phyloP scores from a whole-genome alignment of 768 basidiomycete species.

The Trametes elegans region DNA sequence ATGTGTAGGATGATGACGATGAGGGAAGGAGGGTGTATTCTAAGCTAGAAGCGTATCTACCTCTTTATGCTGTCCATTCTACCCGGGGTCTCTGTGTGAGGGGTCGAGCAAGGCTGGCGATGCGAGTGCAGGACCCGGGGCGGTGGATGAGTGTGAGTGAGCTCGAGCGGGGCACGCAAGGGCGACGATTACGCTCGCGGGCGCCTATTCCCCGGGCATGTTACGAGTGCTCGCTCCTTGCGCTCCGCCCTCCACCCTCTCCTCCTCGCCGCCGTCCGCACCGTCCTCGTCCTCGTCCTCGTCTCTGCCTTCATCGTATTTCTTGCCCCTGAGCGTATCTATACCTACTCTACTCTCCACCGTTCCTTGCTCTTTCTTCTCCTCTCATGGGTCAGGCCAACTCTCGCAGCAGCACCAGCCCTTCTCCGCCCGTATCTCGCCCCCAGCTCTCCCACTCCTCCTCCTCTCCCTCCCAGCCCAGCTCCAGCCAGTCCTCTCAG shows the following conservation, averaged over 20 bases:
- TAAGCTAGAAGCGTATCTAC: too few relatives aligned
- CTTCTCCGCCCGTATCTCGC: conserved; percentile 14
- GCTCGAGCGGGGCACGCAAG: neutral
- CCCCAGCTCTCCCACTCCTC: conserved; percentile 4
- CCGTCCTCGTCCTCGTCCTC: conserved; percentile 1
- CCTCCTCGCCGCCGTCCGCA: neutral
- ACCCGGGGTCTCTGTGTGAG: too few relatives aligned
- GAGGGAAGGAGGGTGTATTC: neutral
- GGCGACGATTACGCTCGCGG: neutral
- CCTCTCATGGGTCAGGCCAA: conserved; percentile 27
- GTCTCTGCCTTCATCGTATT: neutral
- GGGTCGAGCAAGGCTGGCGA: too few relatives aligned
- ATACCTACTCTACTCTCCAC: neutral
- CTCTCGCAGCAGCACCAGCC: conserved; percentile 20
- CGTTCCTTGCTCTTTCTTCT: conserved; percentile 12
- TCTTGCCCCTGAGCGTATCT: neutral
- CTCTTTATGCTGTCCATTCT: too few relatives aligned
- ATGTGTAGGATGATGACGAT: neutral
- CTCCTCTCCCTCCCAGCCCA: neutral
- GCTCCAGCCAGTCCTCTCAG: neutral
- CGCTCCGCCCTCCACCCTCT: neutral
- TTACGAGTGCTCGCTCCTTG: too few relatives aligned
- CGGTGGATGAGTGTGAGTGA: neutral
- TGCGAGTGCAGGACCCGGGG: too few relatives aligned
- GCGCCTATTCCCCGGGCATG: neutral